Evolutionary conservation across 805 yeast species (phyloP).

Genomic region (Ogataea glucozyma): DNA sequence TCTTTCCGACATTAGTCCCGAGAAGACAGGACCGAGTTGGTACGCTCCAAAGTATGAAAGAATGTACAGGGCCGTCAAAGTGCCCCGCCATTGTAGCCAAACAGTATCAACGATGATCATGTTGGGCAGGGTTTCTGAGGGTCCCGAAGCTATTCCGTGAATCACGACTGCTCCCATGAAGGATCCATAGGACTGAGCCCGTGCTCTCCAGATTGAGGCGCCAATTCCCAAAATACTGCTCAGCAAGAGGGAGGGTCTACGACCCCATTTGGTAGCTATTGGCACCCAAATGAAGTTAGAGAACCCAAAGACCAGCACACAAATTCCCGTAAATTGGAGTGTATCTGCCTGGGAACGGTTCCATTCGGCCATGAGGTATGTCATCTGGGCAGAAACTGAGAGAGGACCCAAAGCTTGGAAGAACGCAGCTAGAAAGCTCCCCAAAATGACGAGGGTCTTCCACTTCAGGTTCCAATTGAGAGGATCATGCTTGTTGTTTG

Average conservation of each 20-base stretch:
- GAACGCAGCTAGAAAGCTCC: slow-evolving; percentile 15
- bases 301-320: slow-evolving; percentile 20
- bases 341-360: slow-evolving; percentile 15
- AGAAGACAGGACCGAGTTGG: slow-evolving; percentile 20
- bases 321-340: slow-evolving; percentile 19
- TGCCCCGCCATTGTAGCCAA: slow-evolving; percentile 20
- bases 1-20: slow-evolving; percentile 21
- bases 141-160: slow-evolving; percentile 23
- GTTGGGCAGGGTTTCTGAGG: slow-evolving; percentile 21
- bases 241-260: slow-evolving; percentile 16
- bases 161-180: slow-evolving; percentile 20
- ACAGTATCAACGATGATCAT: slow-evolving; percentile 21
- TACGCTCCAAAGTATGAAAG: slow-evolving; percentile 21
- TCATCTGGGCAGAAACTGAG: slow-evolving; percentile 18
- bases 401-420: slow-evolving; percentile 21
- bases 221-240: slow-evolving; percentile 19
- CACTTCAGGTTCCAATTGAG: slow-evolving; percentile 17
- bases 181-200: slow-evolving; percentile 18
- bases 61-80: slow-evolving; percentile 17
- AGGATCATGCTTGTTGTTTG: slow-evolving; percentile 18
- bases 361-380: slow-evolving; percentile 20
- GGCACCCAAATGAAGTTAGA: slow-evolving; percentile 23
- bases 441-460: slow-evolving; percentile 12
- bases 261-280: slow-evolving; percentile 17
- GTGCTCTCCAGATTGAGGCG: slow-evolving; percentile 22